A percentile compares a stretch with the other conserved stretches of the same genome.
phyloP scores from a whole-genome alignment of 1,139 yeast species.

The Hanseniaspora uvarum region DNA sequence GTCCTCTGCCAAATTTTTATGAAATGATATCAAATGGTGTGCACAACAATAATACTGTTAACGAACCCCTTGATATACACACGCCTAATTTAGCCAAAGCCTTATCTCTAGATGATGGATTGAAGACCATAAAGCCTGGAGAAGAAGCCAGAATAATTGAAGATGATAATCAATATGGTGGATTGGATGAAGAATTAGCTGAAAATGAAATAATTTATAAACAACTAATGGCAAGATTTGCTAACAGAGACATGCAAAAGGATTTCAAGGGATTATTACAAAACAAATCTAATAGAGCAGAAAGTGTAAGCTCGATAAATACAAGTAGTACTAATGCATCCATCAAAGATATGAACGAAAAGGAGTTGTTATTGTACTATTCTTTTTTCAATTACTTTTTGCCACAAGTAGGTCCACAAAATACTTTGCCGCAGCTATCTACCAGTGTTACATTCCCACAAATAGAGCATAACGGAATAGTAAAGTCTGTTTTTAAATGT shows the following conservation, averaged over 20 bases:
- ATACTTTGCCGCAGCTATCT: slow-evolving; percentile 21
- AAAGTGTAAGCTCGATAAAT: neutral
- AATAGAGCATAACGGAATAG: slow-evolving; percentile 21
- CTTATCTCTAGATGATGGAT: neutral
- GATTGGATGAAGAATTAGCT: slow-evolving; percentile 21
- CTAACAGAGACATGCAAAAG: slow-evolving; percentile 19
- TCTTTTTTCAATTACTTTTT: slow-evolving; percentile 22
- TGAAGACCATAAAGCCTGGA: neutral
- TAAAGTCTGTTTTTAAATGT: slow-evolving; percentile 21
- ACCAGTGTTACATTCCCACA: slow-evolving; percentile 22
- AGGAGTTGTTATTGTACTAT: slow-evolving; percentile 21
- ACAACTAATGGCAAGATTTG: slow-evolving; percentile 19
- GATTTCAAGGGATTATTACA: slow-evolving; percentile 17
- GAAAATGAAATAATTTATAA: slow-evolving; percentile 19
- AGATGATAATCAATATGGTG: slow-evolving; percentile 18
- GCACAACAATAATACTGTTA: neutral
- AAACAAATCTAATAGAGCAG: neutral
- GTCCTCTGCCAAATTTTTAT: neutral
- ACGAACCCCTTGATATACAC: neutral
- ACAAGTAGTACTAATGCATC: neutral
- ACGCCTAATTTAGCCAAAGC: neutral
- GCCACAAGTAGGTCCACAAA: slow-evolving; percentile 23
- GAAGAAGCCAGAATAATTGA: neutral
- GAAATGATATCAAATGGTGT: neutral
- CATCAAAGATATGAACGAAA: slow-evolving; percentile 9